These are phyloP conservation scores for Vigna radiata DNA, from an alignment of 306 rosid genomes.

Conservation along the genomic window DNA sequence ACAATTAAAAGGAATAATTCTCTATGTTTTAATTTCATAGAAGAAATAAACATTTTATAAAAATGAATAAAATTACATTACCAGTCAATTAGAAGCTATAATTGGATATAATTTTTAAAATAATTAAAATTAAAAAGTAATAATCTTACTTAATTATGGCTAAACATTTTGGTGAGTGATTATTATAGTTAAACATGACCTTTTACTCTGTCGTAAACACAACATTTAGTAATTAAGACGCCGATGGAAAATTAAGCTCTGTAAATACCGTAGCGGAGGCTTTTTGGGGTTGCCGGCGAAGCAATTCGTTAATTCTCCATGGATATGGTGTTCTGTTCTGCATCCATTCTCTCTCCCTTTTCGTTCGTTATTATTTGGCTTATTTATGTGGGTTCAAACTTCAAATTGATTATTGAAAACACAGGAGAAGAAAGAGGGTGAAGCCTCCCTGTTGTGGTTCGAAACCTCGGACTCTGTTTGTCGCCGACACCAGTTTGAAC, in stretches of 20 bases:
- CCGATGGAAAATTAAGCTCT: not conserved
- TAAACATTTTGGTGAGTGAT: too few species aligned
- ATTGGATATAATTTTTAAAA: too few species aligned
- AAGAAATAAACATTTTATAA: too few species aligned
- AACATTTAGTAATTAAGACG: not conserved
- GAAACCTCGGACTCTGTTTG: conserved; percentile 75
- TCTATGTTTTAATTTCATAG: too few species aligned
- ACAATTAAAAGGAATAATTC: too few species aligned
- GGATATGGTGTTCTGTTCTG: not conserved
- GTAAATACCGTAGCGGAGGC: not conserved
- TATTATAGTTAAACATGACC: not conserved
- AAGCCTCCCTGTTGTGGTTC: conserved; percentile 60
- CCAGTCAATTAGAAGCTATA: too few species aligned
- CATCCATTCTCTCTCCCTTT: not conserved
- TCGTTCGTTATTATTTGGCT: not conserved
- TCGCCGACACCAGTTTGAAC: conserved; percentile 62
- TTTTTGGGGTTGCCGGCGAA: not conserved
- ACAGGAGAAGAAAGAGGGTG: conserved; percentile 54
- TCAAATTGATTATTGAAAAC: not conserved
- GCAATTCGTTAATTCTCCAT: not conserved
- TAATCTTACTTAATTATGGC: too few species aligned
- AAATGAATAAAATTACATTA: too few species aligned
- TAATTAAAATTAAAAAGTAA: too few species aligned
- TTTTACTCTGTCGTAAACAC: not conserved
- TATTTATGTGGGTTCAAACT: not conserved